Evolutionary conservation across 352 stramenopile genomes (phyloP).

Genomic region (Phytophthora aleatoria): DNA sequence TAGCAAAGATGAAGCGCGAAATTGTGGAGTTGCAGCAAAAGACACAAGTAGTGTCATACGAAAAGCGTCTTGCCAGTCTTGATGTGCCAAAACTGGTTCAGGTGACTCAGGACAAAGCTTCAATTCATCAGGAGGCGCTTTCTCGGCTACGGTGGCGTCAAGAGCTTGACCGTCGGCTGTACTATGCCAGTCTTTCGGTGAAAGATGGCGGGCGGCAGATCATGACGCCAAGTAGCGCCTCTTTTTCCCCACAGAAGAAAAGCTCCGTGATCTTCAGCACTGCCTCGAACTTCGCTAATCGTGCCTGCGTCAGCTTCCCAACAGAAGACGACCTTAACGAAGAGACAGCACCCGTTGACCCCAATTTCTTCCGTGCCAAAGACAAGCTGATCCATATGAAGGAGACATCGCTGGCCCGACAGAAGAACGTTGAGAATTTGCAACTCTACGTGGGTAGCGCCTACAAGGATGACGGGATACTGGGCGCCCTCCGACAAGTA

Average conservation of each 20-base stretch:
- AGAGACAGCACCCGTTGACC: conserved; percentile 28
- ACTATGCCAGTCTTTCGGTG: conserved; percentile 33
- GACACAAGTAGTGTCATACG: conserved; percentile 70
- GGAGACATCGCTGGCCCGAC: conserved; percentile 57
- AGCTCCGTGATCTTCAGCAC: background rate
- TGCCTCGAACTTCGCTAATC: background rate
- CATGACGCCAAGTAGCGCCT: background rate
- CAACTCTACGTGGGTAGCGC: conserved; percentile 74
- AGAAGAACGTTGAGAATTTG: conserved; percentile 63
- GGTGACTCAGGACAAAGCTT: conserved; percentile 68
- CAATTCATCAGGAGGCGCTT: conserved; percentile 70
- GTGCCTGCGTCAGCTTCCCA: conserved; percentile 4
- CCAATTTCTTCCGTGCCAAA: conserved; percentile 64
- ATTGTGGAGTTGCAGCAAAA: conserved; percentile 75
- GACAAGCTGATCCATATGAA: conserved; percentile 83
- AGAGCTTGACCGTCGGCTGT: conserved; percentile 64
- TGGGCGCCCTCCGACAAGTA: conserved; percentile 73
- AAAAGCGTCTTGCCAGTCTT: conserved; percentile 58
- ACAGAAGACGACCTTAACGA: conserved; percentile 9
- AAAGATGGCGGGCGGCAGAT: conserved; percentile 13
- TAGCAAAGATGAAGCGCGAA: conserved; percentile 68
- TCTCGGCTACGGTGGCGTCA: conserved; percentile 69
- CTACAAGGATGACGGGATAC: conserved; percentile 75
- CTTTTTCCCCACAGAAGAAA: conserved; percentile 21
- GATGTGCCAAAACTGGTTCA: conserved; percentile 72